Base-by-base conservation (phyloP, 345 rosid genomes). In the Populus deltoides region DNA sequence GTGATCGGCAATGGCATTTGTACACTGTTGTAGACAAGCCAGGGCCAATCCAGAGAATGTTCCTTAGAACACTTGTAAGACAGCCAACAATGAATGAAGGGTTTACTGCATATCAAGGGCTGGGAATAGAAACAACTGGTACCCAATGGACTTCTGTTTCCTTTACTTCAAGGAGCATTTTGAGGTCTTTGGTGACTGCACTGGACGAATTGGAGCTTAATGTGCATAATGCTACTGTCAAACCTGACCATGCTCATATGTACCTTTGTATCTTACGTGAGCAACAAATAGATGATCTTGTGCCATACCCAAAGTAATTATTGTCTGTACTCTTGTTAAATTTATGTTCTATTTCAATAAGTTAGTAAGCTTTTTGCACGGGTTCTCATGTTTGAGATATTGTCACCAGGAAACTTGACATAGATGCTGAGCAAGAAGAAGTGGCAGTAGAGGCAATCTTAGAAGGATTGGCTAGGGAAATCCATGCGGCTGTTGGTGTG, bases 191-290 rank as follows among this genome's bases (percentile, higher is more conserved):
- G 83, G 87, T 91, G 84, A 85, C 87, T 84, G 98, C 98, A 71
- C 91, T 97, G 98, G 99, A 97, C 84, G 99, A 97, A 83, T 86
- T 97, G 85, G 99, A 97, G 84, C 92, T 97, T 74, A 91, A 94
- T 81, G 85, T 88, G 74, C 99, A 97, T 81, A 97, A 88, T 86
- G 89, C 97, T 78, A 83, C 88, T 70, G 81, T 89, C 79, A 94
- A 89, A 85, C 87, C 89, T 57, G 99, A 94, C 80, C 97, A 94
- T 78, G 97, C 94, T 53, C 97, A 97, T 77, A 92, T 97, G 99
- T 97, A 94, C 83, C 97, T 97, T 55, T 94, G 94, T 77, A 86
- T 97, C 77, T 70, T 97, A 70, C 95, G 90, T 38, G 97, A 92
- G 87, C 99, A 97, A 82, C 88, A 88, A 80, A 89, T 97, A 59